Evolutionary conservation across 495 filamentous ascomycete species (phyloP), one percentile per base, ranked within the genome.

Genomic region (Aspergillus hancockii): DNA sequence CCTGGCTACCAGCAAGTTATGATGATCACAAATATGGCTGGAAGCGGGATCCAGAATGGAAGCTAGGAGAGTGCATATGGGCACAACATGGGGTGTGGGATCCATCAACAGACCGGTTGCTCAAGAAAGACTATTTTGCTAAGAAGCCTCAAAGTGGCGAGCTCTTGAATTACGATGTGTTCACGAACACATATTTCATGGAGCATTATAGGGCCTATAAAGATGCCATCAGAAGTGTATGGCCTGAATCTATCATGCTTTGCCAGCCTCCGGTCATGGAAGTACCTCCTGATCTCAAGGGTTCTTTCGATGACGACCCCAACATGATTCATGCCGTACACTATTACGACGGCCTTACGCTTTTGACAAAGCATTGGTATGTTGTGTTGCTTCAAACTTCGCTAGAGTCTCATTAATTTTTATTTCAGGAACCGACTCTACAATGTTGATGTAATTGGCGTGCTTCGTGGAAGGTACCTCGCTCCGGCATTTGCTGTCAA

Each of bases 31-130:
- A 85, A 58, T 98, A 98, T 67, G 92, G 91, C 38, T 98, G 91
- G 87, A 90, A 87, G 63, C 83, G 94, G 62, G 92, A 94, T 66
- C 83, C 89, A 13, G 85, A 77, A 9, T 98, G 94, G 94, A 94
- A 88, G 64, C 73, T 98, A 10, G 95, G 93, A 16, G 86, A 95
- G 72, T 97, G 94, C 68, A 62, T 98, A 30, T 98, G 94, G 94
- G 94, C 95, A 13, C 94, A 98, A 62, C 92, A 98, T 73, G 93
- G 92, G 5, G 85, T 98, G 0, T 98, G 94, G 94, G 92, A 98
- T 67, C 89, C 90, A 8, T 78, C 80, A 0, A 87, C 80, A 8
- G 91, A 97, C 68, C 84, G 82, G 14, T 75, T 98, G 3, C 71
- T 95, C 31, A 85, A 83, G 60, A 94, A 92, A 67, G 88, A 95